Evolutionary conservation across 75 land plant species (phyloP).

Genomic region (Cryptomeria japonica): DNA sequence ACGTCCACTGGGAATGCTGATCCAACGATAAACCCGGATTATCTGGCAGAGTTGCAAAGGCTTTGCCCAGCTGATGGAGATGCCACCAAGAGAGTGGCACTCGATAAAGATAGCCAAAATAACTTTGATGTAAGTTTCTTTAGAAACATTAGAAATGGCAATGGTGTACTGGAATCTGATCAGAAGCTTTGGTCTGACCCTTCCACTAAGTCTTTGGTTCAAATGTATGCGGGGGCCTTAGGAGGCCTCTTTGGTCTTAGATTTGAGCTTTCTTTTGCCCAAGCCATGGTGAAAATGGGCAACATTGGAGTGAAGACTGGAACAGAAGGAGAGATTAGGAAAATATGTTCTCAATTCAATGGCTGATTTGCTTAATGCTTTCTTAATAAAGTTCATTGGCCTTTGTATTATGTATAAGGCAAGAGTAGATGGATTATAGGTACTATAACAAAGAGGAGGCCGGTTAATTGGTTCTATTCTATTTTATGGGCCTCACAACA

Average conservation of each 20-base stretch:
- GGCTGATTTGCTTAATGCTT: background rate
- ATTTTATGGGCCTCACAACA: too few species aligned
- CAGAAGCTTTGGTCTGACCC: slow-evolving; percentile 36
- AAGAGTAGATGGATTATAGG: too few species aligned
- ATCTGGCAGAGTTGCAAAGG: slow-evolving; percentile 23
- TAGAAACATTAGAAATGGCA: slow-evolving; percentile 46
- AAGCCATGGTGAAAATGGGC: slow-evolving; percentile 55
- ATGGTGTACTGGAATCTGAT: slow-evolving; percentile 52
- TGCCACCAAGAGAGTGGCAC: slow-evolving; percentile 29
- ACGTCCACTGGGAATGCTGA: slow-evolving; percentile 45
- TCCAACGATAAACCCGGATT: slow-evolving; percentile 34
- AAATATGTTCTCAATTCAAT: slow-evolving; percentile 42
- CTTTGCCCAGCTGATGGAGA: slow-evolving; percentile 41
- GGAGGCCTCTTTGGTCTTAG: slow-evolving; percentile 18
- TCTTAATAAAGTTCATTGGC: too few species aligned
- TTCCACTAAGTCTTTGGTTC: slow-evolving; percentile 18
- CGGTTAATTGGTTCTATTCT: too few species aligned
- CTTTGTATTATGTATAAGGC: too few species aligned
- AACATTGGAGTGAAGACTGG: slow-evolving; percentile 59
- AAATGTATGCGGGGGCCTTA: background rate
- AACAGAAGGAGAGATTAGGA: slow-evolving; percentile 51
- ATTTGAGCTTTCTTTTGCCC: slow-evolving; percentile 34
- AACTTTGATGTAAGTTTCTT: slow-evolving; percentile 52
- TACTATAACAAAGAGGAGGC: too few species aligned
- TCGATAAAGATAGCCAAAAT: slow-evolving; percentile 43